Conservation (phyloP, 78 protist genomes). For the Cavenderia fasciculata region DNA sequence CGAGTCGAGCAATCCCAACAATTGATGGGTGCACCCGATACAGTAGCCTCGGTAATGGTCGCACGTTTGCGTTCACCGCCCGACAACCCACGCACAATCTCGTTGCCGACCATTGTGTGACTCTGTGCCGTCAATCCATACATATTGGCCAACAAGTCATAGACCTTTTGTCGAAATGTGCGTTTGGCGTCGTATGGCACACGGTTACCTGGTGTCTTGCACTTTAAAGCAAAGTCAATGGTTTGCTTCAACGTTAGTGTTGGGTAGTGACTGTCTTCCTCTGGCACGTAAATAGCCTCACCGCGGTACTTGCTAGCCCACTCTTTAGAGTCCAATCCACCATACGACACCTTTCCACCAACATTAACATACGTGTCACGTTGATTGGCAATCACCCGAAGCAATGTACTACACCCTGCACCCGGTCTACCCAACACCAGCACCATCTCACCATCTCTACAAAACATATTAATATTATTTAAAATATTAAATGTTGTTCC, state of each 20-base stretch:
- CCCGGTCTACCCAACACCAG: slow-evolving; percentile 68
- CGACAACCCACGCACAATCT: slow-evolving; percentile 47
- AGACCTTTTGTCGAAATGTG: slow-evolving; percentile 12
- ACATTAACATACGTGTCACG: slow-evolving; percentile 23
- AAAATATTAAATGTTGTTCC: slow-evolving; percentile 42
- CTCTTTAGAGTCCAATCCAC: slow-evolving; percentile 12
- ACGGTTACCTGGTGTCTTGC: slow-evolving; percentile 39
- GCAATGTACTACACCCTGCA: slow-evolving; percentile 40
- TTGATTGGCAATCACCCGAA: slow-evolving; percentile 24
- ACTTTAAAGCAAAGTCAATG: slow-evolving; percentile 41
- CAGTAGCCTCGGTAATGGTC: slow-evolving; percentile 56
- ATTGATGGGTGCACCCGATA: slow-evolving; percentile 5
- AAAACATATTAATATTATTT: slow-evolving; percentile 10
- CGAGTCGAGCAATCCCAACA: slow-evolving; percentile 58
- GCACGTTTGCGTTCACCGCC: slow-evolving; percentile 58
- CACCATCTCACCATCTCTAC: slow-evolving; percentile 62
- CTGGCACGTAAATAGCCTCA: slow-evolving; percentile 46
- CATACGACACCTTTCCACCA: slow-evolving; percentile 13
- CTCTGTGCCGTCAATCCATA: slow-evolving; percentile 33
- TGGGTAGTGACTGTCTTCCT: slow-evolving; percentile 50
- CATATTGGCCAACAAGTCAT: slow-evolving; percentile 9
- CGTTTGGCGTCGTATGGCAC: slow-evolving; percentile 15
- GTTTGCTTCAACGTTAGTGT: slow-evolving; percentile 31
- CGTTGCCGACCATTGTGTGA: slow-evolving; percentile 64
- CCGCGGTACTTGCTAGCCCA: slow-evolving; percentile 12